phyloP scores from a whole-genome alignment of 75 land plant species.

The Cupressus sempervirens region DNA sequence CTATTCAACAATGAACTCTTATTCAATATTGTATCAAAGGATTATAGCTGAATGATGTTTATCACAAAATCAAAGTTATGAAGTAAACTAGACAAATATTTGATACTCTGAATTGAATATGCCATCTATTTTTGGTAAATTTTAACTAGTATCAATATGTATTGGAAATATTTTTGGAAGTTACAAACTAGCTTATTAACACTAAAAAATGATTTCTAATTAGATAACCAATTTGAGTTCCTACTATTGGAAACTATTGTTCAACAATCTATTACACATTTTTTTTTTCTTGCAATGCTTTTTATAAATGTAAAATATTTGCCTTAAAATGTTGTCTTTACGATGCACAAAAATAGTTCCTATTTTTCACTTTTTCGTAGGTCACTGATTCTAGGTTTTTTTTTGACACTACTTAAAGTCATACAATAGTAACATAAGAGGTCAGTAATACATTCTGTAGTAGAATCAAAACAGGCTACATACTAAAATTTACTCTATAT shows the following conservation, averaged over 20 bases:
- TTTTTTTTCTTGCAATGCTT: not conserved
- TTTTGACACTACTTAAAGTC: too few species aligned
- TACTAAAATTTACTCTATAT: too few species aligned
- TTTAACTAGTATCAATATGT: not conserved
- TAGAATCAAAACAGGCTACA: too few species aligned
- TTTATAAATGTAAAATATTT: too few species aligned
- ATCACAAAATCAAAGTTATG: not conserved
- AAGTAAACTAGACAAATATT: not conserved
- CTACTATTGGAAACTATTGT: not conserved
- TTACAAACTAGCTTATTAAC: not conserved
- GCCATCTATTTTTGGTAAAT: not conserved
- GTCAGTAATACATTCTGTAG: too few species aligned
- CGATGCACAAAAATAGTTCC: too few species aligned
- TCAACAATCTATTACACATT: not conserved
- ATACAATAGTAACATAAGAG: too few species aligned
- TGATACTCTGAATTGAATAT: not conserved
- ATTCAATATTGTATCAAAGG: not conserved
- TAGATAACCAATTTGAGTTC: not conserved
- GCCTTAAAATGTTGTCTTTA: too few species aligned
- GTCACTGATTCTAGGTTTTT: too few species aligned
- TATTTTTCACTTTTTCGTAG: too few species aligned
- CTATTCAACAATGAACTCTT: not conserved
- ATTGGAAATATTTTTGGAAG: not conserved
- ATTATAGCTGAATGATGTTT: not conserved
- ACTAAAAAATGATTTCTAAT: not conserved